phyloP scores from a whole-genome alignment of 768 basidiomycete genomes.

The Crassisporium funariophilum region DNA sequence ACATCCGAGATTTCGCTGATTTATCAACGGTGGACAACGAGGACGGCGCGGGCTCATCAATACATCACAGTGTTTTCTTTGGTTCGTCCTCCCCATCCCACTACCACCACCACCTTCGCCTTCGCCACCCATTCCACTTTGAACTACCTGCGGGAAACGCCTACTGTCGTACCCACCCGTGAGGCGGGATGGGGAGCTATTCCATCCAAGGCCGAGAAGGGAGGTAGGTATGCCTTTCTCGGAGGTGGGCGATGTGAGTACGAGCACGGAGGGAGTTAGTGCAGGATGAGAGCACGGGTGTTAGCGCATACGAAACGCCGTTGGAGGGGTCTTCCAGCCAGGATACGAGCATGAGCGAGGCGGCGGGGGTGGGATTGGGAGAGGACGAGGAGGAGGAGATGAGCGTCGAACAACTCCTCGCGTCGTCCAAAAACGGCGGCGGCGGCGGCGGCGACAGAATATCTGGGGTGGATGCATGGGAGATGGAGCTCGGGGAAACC shows the following conservation, averaged over 20 bases:
- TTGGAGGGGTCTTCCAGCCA: conserved; percentile 4
- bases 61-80: too few species aligned
- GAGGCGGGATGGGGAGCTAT: conserved; percentile 18
- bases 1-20: too few species aligned
- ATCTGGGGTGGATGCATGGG: conserved; percentile 29
- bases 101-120: too few species aligned
- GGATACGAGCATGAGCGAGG: neutral
- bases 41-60: too few species aligned
- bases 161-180: conserved; percentile 27
- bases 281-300: neutral
- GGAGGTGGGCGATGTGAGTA: conserved; percentile 2
- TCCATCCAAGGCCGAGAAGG: conserved; percentile 26
- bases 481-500: conserved; percentile 31
- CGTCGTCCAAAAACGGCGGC: conserved; percentile 4
- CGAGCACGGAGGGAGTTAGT: neutral
- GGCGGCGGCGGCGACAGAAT: too few species aligned
- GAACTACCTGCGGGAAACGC: conserved; percentile 4
- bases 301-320: neutral
- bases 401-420: conserved; percentile 23
- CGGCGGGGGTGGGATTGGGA: conserved; percentile 9
- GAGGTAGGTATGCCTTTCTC: conserved; percentile 17
- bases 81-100: too few species aligned
- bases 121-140: too few species aligned
- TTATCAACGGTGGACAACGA: too few species aligned
- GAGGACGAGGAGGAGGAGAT: conserved; percentile 18